Base-by-base conservation (phyloP, 257 asterid species). In the Leonotis leonurus region DNA sequence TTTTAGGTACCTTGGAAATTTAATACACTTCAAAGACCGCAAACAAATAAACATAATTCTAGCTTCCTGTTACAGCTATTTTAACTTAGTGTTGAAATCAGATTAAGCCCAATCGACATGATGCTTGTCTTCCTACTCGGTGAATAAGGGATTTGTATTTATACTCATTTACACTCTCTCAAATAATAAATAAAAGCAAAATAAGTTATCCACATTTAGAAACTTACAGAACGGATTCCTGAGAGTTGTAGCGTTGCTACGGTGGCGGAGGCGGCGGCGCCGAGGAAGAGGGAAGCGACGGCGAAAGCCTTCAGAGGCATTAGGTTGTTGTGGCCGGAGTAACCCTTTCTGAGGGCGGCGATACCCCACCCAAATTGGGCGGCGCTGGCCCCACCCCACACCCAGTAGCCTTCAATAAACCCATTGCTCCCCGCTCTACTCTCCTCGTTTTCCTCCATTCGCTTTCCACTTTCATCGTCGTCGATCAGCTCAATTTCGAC, bases 301-400 rank as follows among this genome's bases (percentile, higher is more conserved):
- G 79, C 77, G 76, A 87, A 85, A 58, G 97, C 97, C 77, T 81
- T 87, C 17, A 87, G 29, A 40, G 95, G 95, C 97, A 89, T 87
- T 56, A 81, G 32, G 59, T 30, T 56, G 14, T 78, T 77, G 54
- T 77, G 80, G 37, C 88, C 89, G 66, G 84, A 59, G 68, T 51
- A 67, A 10, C 94, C 94, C 78, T 29, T 83, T 48, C 73, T 70
- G 60, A 43, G 55, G 6, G 73, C 27, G 52, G 74, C 73, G 60
- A 78, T 58, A 1, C 81, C 97, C 85, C 81, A 85, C 20, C 80
- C 76, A 12, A 87, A 78, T 62, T 90, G 95, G 22, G 76, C 85
- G 8, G 83, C 37, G 67, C 92, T 73, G 17, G 89, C 86, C 36
- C 77, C 83, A 13, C 77, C 81, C 95, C 95, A 85, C 80, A 75